Percentiles rank a stretch among this genome's conserved stretches.
These are phyloP conservation scores for Starmerella stellata DNA, from an alignment of 805 yeast species.

Conservation along the genomic window DNA sequence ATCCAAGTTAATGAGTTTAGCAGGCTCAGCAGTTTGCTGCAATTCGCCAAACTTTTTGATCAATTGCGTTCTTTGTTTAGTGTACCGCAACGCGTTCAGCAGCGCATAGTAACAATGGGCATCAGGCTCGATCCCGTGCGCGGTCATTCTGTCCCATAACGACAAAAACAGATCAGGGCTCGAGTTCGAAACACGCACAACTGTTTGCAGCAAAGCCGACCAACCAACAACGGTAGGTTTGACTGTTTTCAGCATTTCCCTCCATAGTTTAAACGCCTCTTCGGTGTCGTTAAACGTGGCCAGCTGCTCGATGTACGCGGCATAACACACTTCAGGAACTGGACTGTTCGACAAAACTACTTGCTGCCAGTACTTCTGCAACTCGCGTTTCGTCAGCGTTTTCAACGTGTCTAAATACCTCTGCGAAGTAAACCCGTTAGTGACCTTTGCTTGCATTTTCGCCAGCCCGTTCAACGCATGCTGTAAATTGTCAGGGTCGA, in stretches of 20 bases:
- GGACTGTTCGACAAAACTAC: conserved; percentile 16
- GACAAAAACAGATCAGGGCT: conserved; percentile 18
- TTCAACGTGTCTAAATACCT: conserved; percentile 15
- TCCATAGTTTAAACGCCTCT: conserved; percentile 30
- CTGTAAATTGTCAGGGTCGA: conserved; percentile 4
- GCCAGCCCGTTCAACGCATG: conserved; percentile 13
- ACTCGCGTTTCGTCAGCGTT: conserved; percentile 16
- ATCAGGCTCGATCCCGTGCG: conserved; percentile 27
- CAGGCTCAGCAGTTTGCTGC: conserved; percentile 14
- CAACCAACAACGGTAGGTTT: conserved; percentile 34
- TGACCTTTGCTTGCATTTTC: conserved; percentile 8
- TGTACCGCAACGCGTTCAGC: conserved; percentile 31
- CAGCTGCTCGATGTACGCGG: conserved; percentile 20
- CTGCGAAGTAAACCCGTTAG: conserved; percentile 12
- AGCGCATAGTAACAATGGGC: conserved; percentile 33
- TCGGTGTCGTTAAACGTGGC: conserved; percentile 19
- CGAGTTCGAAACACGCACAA: conserved; percentile 22
- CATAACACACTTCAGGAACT: conserved; percentile 18
- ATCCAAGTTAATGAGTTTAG: conserved; percentile 22
- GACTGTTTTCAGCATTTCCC: conserved; percentile 25
- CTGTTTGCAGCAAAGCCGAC: conserved; percentile 40
- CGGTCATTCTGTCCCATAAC: conserved; percentile 26
- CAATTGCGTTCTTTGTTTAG: conserved; percentile 29
- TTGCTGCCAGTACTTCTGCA: conserved; percentile 17
- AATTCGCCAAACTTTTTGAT: conserved; percentile 25